Evolutionary conservation across 441 rosid species (phyloP), one percentile per base, ranked within the genome.

Genomic region (Populus trichocarpa): DNA sequence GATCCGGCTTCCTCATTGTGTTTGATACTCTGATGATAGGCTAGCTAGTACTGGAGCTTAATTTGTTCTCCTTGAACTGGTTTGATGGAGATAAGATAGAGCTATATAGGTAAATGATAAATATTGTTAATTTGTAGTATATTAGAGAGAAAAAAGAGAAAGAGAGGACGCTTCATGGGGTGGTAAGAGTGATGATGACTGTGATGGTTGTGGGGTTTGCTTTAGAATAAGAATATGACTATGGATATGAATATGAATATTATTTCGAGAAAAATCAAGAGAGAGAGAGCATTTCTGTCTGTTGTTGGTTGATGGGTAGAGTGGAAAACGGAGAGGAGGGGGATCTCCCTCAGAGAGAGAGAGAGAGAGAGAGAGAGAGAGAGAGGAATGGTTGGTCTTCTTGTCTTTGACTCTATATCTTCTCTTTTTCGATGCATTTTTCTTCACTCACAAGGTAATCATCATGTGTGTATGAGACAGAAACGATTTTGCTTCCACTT

Each of bases 361-460:
- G 28, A 53, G 2, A 61, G 65, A 30, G 67, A 53, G 46, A 30
- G 28, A 53, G 38, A 70, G 32, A 30, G 32, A 30, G 32, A 30
- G 32, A 30, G 32, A 67, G 57, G 25, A 76, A 79, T 81, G 83
- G 83, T 83, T 81, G 86, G 88, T 86, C 85, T 86, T 83, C 88
- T 88, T 89, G 93, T 88, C 85, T 90, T 90, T 90, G 92, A 88
- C 91, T 88, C 88, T 83, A 86, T 83, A 30, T 30, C 63, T 88
- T 88, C 85, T 84, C 90, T 89, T 84, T 88, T 83, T 87, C 76
- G 81, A 79, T 93, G 77, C 91, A 91, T 87, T 91, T 88, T 92
- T 89, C 98, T 93, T 93, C 98, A 92, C 98, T 93, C 98, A 84
- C 92, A 87, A 89, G 98, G 91, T 88, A 89, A 89, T 89, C 90